Base-by-base conservation (phyloP, 2,329 filamentous ascomycete species). In the Hypoxylon sp. region DNA sequence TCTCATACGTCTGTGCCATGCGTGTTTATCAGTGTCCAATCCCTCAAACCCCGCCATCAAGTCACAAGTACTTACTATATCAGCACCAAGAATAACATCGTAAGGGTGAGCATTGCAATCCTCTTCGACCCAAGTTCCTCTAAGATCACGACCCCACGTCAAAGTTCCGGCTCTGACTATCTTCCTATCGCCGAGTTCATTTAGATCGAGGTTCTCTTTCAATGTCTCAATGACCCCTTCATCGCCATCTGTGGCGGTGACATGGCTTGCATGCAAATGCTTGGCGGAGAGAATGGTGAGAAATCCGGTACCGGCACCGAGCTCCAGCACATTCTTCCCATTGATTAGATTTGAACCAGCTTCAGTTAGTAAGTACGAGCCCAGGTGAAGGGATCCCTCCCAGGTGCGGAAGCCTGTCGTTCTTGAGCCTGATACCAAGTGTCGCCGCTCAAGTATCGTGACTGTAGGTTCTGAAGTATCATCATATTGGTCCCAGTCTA, bases 401-500 rank as follows among this genome's bases (percentile, higher is more conserved):
- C 86, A 89, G 2, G 86, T 89, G 26, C 86, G 78, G 37, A 85
- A 81, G 0, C 86, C 86, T 0, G 86, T 88, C 1, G 81, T 86
- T 7, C 81, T 79, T 4, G 80, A 80, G 3, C 81, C 78, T 8
- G 76, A 78, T 37, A 84, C 74, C 13, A 83, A 63, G 65, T 79
- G 71, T 63, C 81, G 69, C 68, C 75, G 68, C 69, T 86, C 76
- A 55, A 84, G 68, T 45, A 86, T 70, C 57, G 82, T 78, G 59
- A 86, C 36, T 59, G 75, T 58, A 63, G 71, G 42, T 67, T 69
- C 57, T 59, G 66, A 34, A 55, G 60, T 13, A 37, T 25, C 37
- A 12, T 34, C 35, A 25, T 41, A 7, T 4, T 6, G 20, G 16
- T 31, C n/a, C n/a, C n/a, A n/a, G 16, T 36, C 16, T 13, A n/a